Conservation (phyloP, 2,329 filamentous ascomycete genomes). For the Didymella keratinophila region DNA sequence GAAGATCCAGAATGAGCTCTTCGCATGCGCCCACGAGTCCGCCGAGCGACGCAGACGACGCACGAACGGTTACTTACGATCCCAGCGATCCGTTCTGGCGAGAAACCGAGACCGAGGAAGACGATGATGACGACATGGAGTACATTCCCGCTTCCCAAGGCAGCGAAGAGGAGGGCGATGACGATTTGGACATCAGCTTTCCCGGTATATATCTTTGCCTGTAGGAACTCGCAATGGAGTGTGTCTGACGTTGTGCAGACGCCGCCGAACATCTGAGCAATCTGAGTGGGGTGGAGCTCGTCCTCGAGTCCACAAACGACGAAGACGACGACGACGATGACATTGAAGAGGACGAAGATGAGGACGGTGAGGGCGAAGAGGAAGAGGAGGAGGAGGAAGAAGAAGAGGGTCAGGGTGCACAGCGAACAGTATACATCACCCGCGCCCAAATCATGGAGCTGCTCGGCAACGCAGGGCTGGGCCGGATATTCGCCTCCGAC, state of each 20-base stretch:
- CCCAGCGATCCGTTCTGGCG: constrained; percentile 46
- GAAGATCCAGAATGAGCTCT: constrained; percentile 35
- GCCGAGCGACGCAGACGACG: constrained; percentile 37
- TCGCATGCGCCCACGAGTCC: constrained; percentile 33
- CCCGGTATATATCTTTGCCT: constrained; percentile 37
- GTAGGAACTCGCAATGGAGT: background rate
- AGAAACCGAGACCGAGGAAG: constrained; percentile 47
- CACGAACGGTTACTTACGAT: constrained; percentile 42
- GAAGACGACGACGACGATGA: constrained; percentile 50
- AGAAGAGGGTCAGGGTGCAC: constrained; percentile 31
- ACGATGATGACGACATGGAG: constrained; percentile 63
- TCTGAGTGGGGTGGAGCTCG: constrained; percentile 53
- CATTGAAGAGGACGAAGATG: constrained; percentile 31
- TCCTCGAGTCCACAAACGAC: constrained; percentile 53
- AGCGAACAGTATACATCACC: constrained; percentile 52
- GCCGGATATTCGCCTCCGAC: constrained; percentile 58
- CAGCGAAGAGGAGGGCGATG: constrained; percentile 51
- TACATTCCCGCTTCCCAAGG: constrained; percentile 56
- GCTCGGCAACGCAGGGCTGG: constrained; percentile 62
- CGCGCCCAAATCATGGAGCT: constrained; percentile 62
- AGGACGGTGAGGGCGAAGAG: constrained; percentile 40
- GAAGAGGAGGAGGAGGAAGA: constrained; percentile 46
- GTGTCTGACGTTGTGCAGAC: constrained; percentile 31
- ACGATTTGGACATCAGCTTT: constrained; percentile 46
- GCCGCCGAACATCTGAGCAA: constrained; percentile 53